Evolutionary conservation across 768 basidiomycete genomes (phyloP).

Genomic region (Russula lepida): DNA sequence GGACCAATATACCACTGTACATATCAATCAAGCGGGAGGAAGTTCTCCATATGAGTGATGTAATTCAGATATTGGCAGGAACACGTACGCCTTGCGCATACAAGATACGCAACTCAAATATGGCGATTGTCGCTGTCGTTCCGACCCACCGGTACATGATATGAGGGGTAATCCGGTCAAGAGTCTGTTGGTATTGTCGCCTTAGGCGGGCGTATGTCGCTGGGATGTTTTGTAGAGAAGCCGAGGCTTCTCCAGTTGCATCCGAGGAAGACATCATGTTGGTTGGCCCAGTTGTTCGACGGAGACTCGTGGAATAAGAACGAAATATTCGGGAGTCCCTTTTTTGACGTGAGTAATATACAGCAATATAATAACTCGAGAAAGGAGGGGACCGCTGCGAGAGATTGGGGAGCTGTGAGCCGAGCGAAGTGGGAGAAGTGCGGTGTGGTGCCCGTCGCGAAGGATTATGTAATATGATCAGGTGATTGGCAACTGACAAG

Average conservation of each 20-base stretch:
- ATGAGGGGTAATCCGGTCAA: constrained; percentile 92
- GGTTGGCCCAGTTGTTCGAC: not conserved
- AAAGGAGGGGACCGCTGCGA: not conserved
- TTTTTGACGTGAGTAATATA: constrained; percentile 9
- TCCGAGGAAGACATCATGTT: constrained; percentile 21
- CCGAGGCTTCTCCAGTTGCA: constrained; percentile 5
- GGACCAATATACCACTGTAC: constrained; percentile 85
- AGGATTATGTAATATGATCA: not conserved
- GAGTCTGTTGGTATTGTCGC: constrained; percentile 74
- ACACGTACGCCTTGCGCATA: constrained; percentile 58
- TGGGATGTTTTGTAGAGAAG: constrained; percentile 27
- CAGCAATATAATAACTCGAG: not conserved
- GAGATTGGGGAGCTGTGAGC: not conserved
- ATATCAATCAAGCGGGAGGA: not conserved
- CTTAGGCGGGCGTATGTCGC: constrained; percentile 42
- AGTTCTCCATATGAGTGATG: constrained; percentile 3
- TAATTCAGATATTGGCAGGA: not conserved
- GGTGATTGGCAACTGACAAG: not conserved
- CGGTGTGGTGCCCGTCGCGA: not conserved
- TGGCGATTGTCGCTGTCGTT: constrained; percentile 54
- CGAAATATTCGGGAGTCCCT: not conserved
- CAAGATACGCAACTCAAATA: constrained; percentile 84
- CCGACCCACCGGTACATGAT: constrained; percentile 83
- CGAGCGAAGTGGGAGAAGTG: not conserved
- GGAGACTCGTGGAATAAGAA: not conserved